A percentile compares a stretch with the other conserved stretches of the same genome.
phyloP scores from a whole-genome alignment of 495 filamentous ascomycete species.

The Neurospora sp. region DNA sequence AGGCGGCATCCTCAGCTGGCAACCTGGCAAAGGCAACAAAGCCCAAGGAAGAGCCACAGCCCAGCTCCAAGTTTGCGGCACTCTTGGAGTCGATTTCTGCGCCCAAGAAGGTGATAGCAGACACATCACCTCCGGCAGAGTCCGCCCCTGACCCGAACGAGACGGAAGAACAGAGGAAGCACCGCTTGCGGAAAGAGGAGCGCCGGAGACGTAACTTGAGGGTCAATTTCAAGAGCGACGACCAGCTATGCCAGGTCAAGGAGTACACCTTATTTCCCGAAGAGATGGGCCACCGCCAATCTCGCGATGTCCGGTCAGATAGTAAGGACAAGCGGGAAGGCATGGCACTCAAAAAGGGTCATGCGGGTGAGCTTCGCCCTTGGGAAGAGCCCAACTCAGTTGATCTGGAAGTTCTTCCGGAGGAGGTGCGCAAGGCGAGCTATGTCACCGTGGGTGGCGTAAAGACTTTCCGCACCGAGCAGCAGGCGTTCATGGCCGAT shows the following conservation, averaged over 20 bases:
- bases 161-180: constrained; percentile 63
- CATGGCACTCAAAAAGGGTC: constrained; percentile 58
- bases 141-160: constrained; percentile 48
- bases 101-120: constrained; percentile 39
- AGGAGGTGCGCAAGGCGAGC: constrained; percentile 40
- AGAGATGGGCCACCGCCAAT: constrained; percentile 63
- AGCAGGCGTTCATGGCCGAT: constrained; percentile 57
- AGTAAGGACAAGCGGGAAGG: constrained; percentile 47
- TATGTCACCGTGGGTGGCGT: constrained; percentile 57
- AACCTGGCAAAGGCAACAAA: constrained; percentile 9
- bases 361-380: constrained; percentile 46
- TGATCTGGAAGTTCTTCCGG: constrained; percentile 45
- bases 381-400: constrained; percentile 34
- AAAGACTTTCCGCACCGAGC: constrained; percentile 47
- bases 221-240: constrained; percentile 57
- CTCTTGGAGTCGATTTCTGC: constrained; percentile 56
- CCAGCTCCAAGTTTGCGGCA: constrained; percentile 29
- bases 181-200: constrained; percentile 68
- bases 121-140: constrained; percentile 33
- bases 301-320: constrained; percentile 60
- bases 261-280: constrained; percentile 72
- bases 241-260: constrained; percentile 59
- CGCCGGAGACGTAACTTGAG: constrained; percentile 59
- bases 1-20: constrained; percentile 1
- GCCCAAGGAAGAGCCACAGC: constrained; percentile 19